phyloP scores from a whole-genome alignment of 805 yeast species.

The Blastobotrys chiropterorum region DNA sequence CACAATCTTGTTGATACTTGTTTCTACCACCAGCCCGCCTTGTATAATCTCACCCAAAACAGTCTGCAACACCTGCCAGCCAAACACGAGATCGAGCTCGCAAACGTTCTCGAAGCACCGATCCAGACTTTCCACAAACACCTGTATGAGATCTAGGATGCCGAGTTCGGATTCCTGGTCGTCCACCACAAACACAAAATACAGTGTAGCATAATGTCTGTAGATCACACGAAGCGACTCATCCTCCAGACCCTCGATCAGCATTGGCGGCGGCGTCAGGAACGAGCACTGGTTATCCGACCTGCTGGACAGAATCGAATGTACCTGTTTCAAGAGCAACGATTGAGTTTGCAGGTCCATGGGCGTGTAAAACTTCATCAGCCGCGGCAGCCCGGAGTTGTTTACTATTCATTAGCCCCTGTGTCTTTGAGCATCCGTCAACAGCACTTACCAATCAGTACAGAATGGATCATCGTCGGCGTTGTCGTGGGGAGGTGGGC shows the following conservation, averaged over 20 bases:
- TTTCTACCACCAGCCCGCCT: constrained; percentile 97
- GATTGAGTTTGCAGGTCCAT: constrained; percentile 81
- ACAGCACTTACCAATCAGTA: constrained; percentile 59
- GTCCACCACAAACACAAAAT: constrained; percentile 92
- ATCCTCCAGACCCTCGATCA: constrained; percentile 50
- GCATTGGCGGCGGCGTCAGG: constrained; percentile 78
- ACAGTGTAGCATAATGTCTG: constrained; percentile 91
- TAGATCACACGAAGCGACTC: constrained; percentile 80
- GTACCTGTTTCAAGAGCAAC: constrained; percentile 72
- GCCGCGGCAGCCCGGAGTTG: constrained; percentile 82
- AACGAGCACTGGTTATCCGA: constrained; percentile 79
- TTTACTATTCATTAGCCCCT: constrained; percentile 60
- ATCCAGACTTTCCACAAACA: constrained; percentile 91
- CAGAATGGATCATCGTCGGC: constrained; percentile 71
- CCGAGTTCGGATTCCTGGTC: constrained; percentile 94
- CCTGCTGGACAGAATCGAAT: constrained; percentile 65
- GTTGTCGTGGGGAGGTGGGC: no score
- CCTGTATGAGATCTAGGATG: constrained; percentile 87
- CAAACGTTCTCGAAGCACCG: constrained; percentile 91
- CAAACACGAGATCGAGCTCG: constrained; percentile 93
- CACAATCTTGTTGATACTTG: constrained; percentile 75
- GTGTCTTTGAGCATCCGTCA: constrained; percentile 10
- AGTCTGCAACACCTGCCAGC: constrained; percentile 94
- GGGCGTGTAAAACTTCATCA: constrained; percentile 87
- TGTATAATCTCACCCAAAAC: constrained; percentile 83